Evolutionary conservation across 2,329 filamentous ascomycete genomes (phyloP), one percentile per base, ranked within the genome.

Genomic region (Colletotrichum theobromicola): DNA sequence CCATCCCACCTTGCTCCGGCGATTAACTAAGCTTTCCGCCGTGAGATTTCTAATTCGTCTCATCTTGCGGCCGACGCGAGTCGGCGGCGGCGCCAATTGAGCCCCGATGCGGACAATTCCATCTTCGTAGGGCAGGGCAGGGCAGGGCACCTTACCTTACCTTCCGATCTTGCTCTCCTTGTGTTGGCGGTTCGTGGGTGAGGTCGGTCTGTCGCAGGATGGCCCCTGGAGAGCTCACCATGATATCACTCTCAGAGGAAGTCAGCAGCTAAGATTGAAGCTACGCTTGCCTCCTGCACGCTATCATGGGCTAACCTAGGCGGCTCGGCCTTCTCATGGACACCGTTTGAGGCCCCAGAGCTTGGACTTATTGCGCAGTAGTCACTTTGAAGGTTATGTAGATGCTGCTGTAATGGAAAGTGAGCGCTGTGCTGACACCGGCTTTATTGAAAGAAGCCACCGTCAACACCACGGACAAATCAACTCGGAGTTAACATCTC

Each of bases 11-110:
- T 32, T 32, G 26, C n/a, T 28, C 70, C 66, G 65, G 58, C 60
- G 66, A 70, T 70, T 60, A 50, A 53, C 58, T 70, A 73, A 73
- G 70, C 70, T 73, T 60, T 66, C 61, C 37, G 28, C 53, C n/a
- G 72, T 62, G 30, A 74, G 67, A 71, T 74, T 71, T 74, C 72
- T 71, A 71, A 74, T 74, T 57, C 72, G 30, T 71, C 67, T 55
- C 67, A 66, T 73, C 42, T 65, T 16, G 26, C 28, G 28, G 60
- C 71, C 42, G 71, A 46, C 34, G n/a, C 13, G 32, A 42, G 61
- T 74, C 67, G 72, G 72, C 34, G 60, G 53, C 60, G 53, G 60
- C 53, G 50, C 13, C 32, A 30, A 58, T 26, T 58, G 26, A 26
- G 21, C n/a, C 16, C 65, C 66, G 28, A 70, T 46, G 12, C 28